Evolutionary conservation across 106 monocot genomes (phyloP).

Genomic region (Dioscorea alata): DNA sequence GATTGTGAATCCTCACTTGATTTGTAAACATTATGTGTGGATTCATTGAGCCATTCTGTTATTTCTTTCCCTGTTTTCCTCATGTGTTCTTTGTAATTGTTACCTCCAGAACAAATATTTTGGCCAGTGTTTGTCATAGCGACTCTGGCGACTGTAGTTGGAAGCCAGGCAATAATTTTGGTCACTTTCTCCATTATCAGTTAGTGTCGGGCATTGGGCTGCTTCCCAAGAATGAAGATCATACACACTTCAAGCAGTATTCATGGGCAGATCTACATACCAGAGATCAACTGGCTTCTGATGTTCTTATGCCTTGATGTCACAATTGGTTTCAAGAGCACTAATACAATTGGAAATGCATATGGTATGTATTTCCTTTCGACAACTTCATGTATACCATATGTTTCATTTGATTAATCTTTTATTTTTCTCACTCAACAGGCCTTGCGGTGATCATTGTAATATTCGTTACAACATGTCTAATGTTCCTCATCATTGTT

Average conservation of each 20-base stretch:
- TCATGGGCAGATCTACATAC: slow-evolving; percentile 91
- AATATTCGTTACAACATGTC: slow-evolving; percentile 75
- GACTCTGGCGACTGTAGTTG: slow-evolving; percentile 59
- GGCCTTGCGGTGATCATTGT: slow-evolving; percentile 74
- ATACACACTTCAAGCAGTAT: slow-evolving; percentile 70
- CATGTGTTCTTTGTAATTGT: no score
- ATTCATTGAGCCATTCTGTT: no score
- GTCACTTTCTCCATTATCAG: slow-evolving; percentile 82
- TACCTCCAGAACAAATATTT: slow-evolving; percentile 43
- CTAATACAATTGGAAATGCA: slow-evolving; percentile 67
- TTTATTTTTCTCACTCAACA: slow-evolving; percentile 9
- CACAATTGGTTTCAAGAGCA: slow-evolving; percentile 65
- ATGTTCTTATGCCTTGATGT: slow-evolving; percentile 62
- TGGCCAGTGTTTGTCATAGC: slow-evolving; percentile 84
- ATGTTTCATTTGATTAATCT: not conserved
- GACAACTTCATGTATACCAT: not conserved
- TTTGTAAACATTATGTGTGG: no score
- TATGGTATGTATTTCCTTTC: slow-evolving; percentile 41
- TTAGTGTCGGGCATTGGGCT: slow-evolving; percentile 69
- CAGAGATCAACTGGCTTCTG: slow-evolving; percentile 81
- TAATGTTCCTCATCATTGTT: slow-evolving; percentile 78
- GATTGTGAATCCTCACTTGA: no score
- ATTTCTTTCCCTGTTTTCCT: no score
- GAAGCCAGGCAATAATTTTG: slow-evolving; percentile 79
- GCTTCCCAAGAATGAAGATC: slow-evolving; percentile 84